These are phyloP conservation scores for Phytophthora pini DNA, from an alignment of 352 stramenopile genomes.

Conservation along the genomic window DNA sequence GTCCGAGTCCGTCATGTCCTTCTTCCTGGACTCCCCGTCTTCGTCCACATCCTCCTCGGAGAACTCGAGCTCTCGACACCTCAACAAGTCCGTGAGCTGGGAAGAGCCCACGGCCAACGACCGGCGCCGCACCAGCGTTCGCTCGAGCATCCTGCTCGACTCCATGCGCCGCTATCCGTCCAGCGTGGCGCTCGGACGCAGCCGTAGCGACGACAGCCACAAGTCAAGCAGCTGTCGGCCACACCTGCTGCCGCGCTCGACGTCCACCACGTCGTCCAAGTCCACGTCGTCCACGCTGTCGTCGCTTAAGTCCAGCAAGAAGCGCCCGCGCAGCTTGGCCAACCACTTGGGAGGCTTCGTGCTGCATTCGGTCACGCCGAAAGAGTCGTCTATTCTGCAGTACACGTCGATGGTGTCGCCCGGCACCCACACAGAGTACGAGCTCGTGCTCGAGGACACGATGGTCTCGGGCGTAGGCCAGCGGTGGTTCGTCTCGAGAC, in stretches of 20 bases:
- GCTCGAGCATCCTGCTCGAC: constrained; percentile 23
- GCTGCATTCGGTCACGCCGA: constrained; percentile 66
- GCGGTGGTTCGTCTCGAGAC: constrained; percentile 69
- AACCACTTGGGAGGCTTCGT: constrained; percentile 66
- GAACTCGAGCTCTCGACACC: constrained; percentile 13
- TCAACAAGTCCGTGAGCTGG: constrained; percentile 20
- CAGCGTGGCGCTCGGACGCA: constrained; percentile 18
- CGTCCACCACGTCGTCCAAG: constrained; percentile 29
- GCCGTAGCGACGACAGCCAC: constrained; percentile 19
- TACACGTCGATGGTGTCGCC: constrained; percentile 55
- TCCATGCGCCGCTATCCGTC: constrained; percentile 21
- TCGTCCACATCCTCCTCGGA: constrained; percentile 23
- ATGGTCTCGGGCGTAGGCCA: constrained; percentile 25
- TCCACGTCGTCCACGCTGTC: constrained; percentile 15
- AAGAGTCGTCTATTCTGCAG: constrained; percentile 54
- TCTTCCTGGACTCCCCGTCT: constrained; percentile 38
- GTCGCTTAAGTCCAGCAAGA: constrained; percentile 21
- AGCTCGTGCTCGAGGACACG: constrained; percentile 52
- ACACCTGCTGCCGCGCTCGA: constrained; percentile 7
- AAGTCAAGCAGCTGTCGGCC: constrained; percentile 9
- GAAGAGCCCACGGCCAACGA: constrained; percentile 23
- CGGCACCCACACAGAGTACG: constrained; percentile 70
- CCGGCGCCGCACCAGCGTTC: constrained; percentile 23
- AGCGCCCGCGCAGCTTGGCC: constrained; percentile 25
- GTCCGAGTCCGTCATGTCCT: constrained; percentile 32